Evolutionary conservation across 1,284 basidiomycete species (phyloP), one percentile per base, ranked within the genome.

Genomic region (Irpex lacteus): DNA sequence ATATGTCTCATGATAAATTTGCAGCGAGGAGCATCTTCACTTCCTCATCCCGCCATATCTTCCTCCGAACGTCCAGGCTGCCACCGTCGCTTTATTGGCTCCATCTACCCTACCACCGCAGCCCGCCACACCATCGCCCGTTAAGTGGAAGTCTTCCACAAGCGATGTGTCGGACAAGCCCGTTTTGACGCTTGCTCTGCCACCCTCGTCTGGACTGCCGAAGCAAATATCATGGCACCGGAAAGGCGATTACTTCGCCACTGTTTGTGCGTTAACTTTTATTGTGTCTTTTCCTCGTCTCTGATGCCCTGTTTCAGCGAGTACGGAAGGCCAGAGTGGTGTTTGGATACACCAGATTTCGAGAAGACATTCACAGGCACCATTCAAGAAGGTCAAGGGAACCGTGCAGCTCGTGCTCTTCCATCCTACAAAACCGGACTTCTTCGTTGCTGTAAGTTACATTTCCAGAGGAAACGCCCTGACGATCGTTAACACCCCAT

Each of bases 261-360:
- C 94, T 59, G 95, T 99, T 63, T 88, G 89, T 91, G 73, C 76
- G 91, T 75, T 21, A 44, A 47, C 19, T 7, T 38, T 60, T 37
- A 60, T 18, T 13, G 26, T 47, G 9, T 57, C 44, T 37, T 37
- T 59, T 4, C n/a, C 32, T 61, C 40, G 15, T 56, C 34, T 60
- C 60, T 61, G 61, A 61, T 64, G 69, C 52, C 54, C 38, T 47
- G 19, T 61, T 64, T 63, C 66, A 91, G 90, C 88, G 19, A 84
- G 78, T 67, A 84, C 80, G 63, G 86, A 86, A 64, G 82, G 80
- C 32, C 88, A 92, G 69, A 86, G 88, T 18, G 86, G 87, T 53
- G 89, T 96, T 26, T 92, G 95, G 86, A 98, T 99, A 63, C 98
- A 99, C 76, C 98, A 99, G 74, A 78, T 98, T 9, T 90, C 92